These are phyloP conservation scores for Candolleomyces efflorescens DNA, from an alignment of 768 basidiomycete genomes.

Conservation along the genomic window DNA sequence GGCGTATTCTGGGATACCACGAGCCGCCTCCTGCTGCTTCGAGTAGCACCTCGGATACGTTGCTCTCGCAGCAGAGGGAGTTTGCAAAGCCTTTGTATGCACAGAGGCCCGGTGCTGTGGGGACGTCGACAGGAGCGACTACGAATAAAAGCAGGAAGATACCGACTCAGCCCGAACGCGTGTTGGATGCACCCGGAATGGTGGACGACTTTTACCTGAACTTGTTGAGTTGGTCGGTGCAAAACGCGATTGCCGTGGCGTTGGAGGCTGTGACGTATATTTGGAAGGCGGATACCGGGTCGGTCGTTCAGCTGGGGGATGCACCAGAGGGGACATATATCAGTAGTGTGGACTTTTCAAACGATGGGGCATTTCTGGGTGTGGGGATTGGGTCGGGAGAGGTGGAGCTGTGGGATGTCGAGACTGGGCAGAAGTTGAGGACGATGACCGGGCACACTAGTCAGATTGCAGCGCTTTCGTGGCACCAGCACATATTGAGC, in stretches of 20 bases:
- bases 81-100: constrained; percentile 74
- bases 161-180: constrained; percentile 84
- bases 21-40: constrained; percentile 80
- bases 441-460: constrained; percentile 89
- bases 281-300: constrained; percentile 90
- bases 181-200: constrained; percentile 92
- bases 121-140: constrained; percentile 57
- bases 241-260: constrained; percentile 87
- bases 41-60: constrained; percentile 48
- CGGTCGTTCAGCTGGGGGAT: constrained; percentile 74
- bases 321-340: constrained; percentile 74
- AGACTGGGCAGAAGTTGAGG: constrained; percentile 70
- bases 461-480: constrained; percentile 80
- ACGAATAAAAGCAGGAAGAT: constrained; percentile 79
- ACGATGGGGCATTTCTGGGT: constrained; percentile 77
- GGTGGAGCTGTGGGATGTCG: constrained; percentile 94
- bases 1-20: constrained; percentile 84
- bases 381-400: constrained; percentile 78
- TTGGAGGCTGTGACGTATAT: constrained; percentile 85
- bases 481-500: constrained; percentile 82
- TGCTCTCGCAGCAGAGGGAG: constrained; percentile 73
- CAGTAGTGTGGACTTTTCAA: constrained; percentile 74
- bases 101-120: constrained; percentile 54
- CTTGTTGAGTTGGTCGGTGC: constrained; percentile 82
- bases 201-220: constrained; percentile 98